Percentiles rank a stretch among this genome's conserved stretches.
These are phyloP conservation scores for Gynandropsis gynandra DNA, from an alignment of 345 rosid species.

Conservation along the genomic window DNA sequence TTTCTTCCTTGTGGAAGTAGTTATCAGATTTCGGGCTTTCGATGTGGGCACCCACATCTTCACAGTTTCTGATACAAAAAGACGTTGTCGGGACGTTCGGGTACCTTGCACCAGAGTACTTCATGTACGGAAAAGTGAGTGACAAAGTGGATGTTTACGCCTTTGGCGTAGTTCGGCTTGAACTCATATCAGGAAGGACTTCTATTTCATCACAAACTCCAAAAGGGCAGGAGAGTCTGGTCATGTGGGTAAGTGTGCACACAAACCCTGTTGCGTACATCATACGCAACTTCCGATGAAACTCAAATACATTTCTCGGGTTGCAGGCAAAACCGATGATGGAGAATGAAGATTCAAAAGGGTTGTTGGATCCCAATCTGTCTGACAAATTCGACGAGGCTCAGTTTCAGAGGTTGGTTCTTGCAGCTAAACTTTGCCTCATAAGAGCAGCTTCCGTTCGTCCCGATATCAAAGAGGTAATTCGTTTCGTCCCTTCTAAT, in stretches of 20 bases:
- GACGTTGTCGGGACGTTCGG: slow-evolving; percentile 94
- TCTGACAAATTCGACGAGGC: slow-evolving; percentile 39
- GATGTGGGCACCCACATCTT: slow-evolving; percentile 66
- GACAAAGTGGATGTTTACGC: slow-evolving; percentile 89
- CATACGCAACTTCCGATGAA: background rate
- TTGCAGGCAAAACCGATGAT: slow-evolving; percentile 69
- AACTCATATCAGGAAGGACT: slow-evolving; percentile 74
- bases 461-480: slow-evolving; percentile 68
- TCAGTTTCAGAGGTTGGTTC: slow-evolving; percentile 64
- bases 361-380: slow-evolving; percentile 58
- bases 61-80: slow-evolving; percentile 45
- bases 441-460: slow-evolving; percentile 68
- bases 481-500: too few species aligned
- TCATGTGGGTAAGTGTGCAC: slow-evolving; percentile 72
- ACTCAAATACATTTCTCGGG: slow-evolving; percentile 24
- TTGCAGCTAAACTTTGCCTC: slow-evolving; percentile 68
- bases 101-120: slow-evolving; percentile 94
- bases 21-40: slow-evolving; percentile 91
- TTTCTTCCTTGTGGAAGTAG: slow-evolving; percentile 27
- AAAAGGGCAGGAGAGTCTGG: slow-evolving; percentile 74
- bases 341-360: slow-evolving; percentile 46
- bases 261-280: slow-evolving; percentile 4
- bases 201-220: slow-evolving; percentile 45
- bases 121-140: slow-evolving; percentile 92
- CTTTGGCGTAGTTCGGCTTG: slow-evolving; percentile 84